A percentile compares a stretch with the other conserved stretches of the same genome.
Evolutionary conservation across 2,329 filamentous ascomycete genomes (phyloP).

Genomic region (Colletotrichum tamarilloi): DNA sequence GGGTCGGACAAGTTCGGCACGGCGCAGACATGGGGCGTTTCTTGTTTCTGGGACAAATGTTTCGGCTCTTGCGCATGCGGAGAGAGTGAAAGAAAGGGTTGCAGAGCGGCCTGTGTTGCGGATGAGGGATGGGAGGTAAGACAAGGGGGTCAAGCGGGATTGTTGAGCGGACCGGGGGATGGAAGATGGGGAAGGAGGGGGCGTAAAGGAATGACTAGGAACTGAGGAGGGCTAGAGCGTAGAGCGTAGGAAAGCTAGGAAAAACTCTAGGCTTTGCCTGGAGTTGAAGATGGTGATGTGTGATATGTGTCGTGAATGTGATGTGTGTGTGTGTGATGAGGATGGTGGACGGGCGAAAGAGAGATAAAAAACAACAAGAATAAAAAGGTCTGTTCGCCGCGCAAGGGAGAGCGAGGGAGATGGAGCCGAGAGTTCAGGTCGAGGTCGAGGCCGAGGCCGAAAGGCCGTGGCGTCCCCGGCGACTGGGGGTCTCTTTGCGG

Average conservation of each 20-base stretch:
- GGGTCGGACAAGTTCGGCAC: slow-evolving; percentile 16
- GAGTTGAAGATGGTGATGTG: background rate
- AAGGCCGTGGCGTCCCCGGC: no score
- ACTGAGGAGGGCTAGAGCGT: background rate
- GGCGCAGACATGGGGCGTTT: background rate
- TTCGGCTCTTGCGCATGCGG: slow-evolving; percentile 1
- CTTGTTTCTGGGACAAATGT: slow-evolving; percentile 11
- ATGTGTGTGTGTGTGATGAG: background rate
- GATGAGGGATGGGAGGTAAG: background rate
- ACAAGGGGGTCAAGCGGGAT: background rate
- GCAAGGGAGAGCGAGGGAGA: background rate
- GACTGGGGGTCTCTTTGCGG: background rate
- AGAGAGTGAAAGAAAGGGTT: background rate
- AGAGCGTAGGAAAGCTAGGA: background rate
- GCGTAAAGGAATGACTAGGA: background rate
- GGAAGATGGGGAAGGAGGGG: background rate
- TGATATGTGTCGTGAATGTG: background rate
- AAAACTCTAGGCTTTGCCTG: background rate
- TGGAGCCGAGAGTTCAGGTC: background rate
- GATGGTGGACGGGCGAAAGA: background rate
- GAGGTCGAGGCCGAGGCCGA: background rate
- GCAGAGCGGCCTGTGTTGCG: background rate
- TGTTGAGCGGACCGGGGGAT: background rate
- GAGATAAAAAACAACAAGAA: no score
- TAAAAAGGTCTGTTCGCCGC: background rate